Conservation (phyloP, 2,329 filamentous ascomycete species). For the Ceratocystis destructans region DNA sequence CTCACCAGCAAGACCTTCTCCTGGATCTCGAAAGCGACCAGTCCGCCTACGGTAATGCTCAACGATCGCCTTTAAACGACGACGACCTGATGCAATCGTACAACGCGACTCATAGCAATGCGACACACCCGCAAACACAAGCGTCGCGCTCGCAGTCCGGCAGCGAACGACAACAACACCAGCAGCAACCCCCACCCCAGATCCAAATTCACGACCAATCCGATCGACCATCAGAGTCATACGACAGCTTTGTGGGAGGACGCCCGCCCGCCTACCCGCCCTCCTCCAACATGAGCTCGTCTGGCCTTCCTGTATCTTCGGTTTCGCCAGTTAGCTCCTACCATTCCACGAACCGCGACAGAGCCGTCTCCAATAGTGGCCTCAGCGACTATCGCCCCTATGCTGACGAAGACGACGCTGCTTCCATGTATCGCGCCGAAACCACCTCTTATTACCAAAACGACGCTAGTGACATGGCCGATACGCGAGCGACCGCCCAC, state of each 20-base stretch:
- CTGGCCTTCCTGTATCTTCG: constrained; percentile 8
- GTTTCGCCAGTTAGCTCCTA: constrained; percentile 30
- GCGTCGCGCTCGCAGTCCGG: constrained; percentile 1
- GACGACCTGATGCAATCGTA: constrained; percentile 63
- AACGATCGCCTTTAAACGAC: constrained; percentile 66
- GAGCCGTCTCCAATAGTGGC: constrained; percentile 59
- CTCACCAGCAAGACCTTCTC: constrained; percentile 44
- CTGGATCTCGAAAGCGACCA: constrained; percentile 62
- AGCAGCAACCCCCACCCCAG: constrained; percentile 15
- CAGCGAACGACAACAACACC: background rate
- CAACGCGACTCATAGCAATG: constrained; percentile 32
- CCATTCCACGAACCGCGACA: constrained; percentile 32
- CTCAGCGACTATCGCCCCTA: constrained; percentile 84
- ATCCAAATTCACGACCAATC: constrained; percentile 21
- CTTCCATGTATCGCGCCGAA: constrained; percentile 48
- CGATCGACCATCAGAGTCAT: constrained; percentile 71
- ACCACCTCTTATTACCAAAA: constrained; percentile 73
- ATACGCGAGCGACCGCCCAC: constrained; percentile 40
- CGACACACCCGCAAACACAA: constrained; percentile 4
- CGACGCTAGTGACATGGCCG: constrained; percentile 31
- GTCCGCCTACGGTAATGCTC: constrained; percentile 59
- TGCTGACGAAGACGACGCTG: constrained; percentile 71
- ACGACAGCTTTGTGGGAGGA: constrained; percentile 84
- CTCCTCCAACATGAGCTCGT: constrained; percentile 14
- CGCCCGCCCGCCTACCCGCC: constrained; percentile 37